Percentiles rank a stretch among this genome's conserved stretches.
These are phyloP conservation scores for Phytophthora uliginosa DNA, from an alignment of 352 stramenopile genomes.

Conservation along the genomic window DNA sequence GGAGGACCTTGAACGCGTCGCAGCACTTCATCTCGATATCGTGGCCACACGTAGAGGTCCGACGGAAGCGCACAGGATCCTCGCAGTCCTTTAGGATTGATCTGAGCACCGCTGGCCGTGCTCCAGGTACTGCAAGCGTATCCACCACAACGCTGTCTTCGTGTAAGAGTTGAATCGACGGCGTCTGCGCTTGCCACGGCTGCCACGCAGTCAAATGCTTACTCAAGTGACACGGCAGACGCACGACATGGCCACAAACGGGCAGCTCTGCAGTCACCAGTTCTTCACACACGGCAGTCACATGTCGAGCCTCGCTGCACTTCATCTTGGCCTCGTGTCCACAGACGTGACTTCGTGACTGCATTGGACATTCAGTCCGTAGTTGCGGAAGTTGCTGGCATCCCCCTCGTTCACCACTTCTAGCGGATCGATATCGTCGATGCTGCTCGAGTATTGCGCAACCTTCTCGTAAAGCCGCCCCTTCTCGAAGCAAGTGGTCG, in stretches of 20 bases:
- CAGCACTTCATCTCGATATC: slow-evolving; percentile 65
- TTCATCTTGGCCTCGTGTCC: slow-evolving; percentile 54
- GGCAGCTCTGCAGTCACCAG: slow-evolving; percentile 40
- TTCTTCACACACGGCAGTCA: slow-evolving; percentile 43
- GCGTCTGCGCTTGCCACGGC: slow-evolving; percentile 46
- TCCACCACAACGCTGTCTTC: slow-evolving; percentile 54
- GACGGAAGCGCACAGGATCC: slow-evolving; percentile 46
- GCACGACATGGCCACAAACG: slow-evolving; percentile 56
- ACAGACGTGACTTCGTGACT: slow-evolving; percentile 46
- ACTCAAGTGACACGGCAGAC: slow-evolving; percentile 50
- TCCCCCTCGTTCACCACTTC: slow-evolving; percentile 44
- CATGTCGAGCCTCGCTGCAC: slow-evolving; percentile 58
- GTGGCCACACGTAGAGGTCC: slow-evolving; percentile 61
- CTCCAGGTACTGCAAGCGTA: slow-evolving; percentile 35
- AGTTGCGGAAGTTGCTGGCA: slow-evolving; percentile 44
- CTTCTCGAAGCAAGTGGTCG: slow-evolving; percentile 62
- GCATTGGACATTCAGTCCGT: slow-evolving; percentile 60
- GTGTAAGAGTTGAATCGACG: slow-evolving; percentile 35
- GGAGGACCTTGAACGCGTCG: slow-evolving; percentile 54
- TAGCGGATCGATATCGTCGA: slow-evolving; percentile 37
- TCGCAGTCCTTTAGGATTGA: slow-evolving; percentile 49
- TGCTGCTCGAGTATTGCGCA: neutral
- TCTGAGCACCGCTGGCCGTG: slow-evolving; percentile 33
- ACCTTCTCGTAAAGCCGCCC: slow-evolving; percentile 26
- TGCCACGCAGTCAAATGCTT: slow-evolving; percentile 49